Evolutionary conservation across 805 yeast species (phyloP), one percentile per base, ranked within the genome.

Genomic region (Kodamaea leandrae): DNA sequence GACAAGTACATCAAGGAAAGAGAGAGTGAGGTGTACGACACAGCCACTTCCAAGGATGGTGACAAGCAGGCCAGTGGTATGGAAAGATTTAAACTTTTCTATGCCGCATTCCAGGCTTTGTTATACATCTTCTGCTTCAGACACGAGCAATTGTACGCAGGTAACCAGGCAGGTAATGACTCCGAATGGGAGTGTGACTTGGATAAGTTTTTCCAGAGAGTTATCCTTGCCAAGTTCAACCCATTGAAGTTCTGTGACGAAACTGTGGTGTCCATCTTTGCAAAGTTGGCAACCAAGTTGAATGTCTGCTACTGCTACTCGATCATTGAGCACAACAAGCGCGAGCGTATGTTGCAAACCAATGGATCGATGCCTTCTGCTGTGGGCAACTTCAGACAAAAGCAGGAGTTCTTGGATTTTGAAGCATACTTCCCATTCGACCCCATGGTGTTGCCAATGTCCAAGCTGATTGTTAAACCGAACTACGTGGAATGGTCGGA

Each of bases 361-460:
- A 66, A 61, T 43, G 65, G 67, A 2, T 43, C 27, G 37, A 45
- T 52, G 36, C 68, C 65, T 12, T 60, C 63, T 25, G 53, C 64
- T 15, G 55, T 54, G 23, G 57, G 66, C 51, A 72, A 74, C 39
- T 70, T 77, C 49, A 72, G 73, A 21, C 78, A 79, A 41, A 82
- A 82, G 54, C 90, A 86, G 56, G 96, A 89, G 55, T 88, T 86
- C 55, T 74, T 86, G 50, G 95, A 88, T 54, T 70, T 91, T 39
- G 96, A 90, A 59, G 89, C 93, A n/a, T 91, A 88, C 59, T 91
- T 91, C 63, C 99, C 99, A 9, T 91, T 86, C 59, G 98, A 91
- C 67, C 99, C 99, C 1, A 63, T 93, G 46, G 78, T 85, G 37
- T 72, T 91, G 47, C 83, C 82, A 33, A 63, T 63, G 8, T 76